Evolutionary conservation across 139 green algal genomes (phyloP), one percentile per base, ranked within the genome.

Genomic region (Coelastrella sp.): DNA sequence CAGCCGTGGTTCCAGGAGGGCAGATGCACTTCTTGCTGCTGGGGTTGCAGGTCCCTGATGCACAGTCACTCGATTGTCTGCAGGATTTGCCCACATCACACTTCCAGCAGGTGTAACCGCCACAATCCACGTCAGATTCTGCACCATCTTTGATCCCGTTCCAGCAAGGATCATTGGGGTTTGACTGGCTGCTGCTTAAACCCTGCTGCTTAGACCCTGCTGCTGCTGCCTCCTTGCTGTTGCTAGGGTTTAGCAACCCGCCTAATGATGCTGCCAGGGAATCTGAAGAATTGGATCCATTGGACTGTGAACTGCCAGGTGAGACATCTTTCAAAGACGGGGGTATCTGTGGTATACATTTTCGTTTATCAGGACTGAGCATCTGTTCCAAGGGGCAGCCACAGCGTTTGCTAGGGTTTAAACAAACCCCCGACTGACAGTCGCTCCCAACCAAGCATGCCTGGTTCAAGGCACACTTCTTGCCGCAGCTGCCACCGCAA

Each of bases 171-270:
- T 76, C 68, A 19, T 76, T 76, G 8, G 68, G 68, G 68, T 76
- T 25, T 76, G 35, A 76, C 19, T 24, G 68, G 17, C 68, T 25
- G 68, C 68, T 24, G 68, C 17, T 25, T 15, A n/a, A 11, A 19
- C 24, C 20, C 58, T 72, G 79, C 79, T 85, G 79, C 8, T 85
- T 56, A 19, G 65, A 73, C 65, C 65, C 78, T 84, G 78, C 78
- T 84, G 78, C 78, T 49, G 78, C 78, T 84, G 25, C 8, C 75
- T 82, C 19, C 49, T 49, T 57, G 27, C 76, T 84, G 14, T 49
- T 68, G 78, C 59, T 57, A 56, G n/a, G 20, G 15, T 49, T 6
- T 19, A 85, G 6, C 63, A 70, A 17, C 12, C 12, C 63, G 63
- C 63, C 63, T 6, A 70, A 11, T 76, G 15, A 8, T 76, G 7